Evolutionary conservation across 192 early-diverging fungal species (phyloP), one percentile per base, ranked within the genome.

Genomic region (Lunasporangiospora selenospora): DNA sequence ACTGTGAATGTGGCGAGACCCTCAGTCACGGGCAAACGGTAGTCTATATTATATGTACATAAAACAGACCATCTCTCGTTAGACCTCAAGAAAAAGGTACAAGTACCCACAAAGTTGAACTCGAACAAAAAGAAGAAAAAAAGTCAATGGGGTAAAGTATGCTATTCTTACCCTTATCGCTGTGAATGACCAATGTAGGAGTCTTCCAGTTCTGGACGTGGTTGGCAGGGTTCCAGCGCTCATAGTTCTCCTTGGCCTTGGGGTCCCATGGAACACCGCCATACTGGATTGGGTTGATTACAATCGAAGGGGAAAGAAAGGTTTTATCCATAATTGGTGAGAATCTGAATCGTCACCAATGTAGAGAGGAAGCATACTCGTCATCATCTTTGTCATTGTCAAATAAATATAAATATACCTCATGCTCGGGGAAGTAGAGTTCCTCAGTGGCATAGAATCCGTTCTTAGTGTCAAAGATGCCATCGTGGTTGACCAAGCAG

Each of bases 141-240:
- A 11, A 21, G 24, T 24, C 21, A 13, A 15, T 21, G 7, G 4
- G 2, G 12, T 41, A 2, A 21, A 41, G 23, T 41, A 32, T 6
- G 16, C 33, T 16, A 1, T 5, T 54, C 48, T 62, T 76, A 47
- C 75, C 75, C 50, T 75, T 53, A 59, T 81, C 85, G 51, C 90
- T 89, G 42, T 94, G 93, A 41, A 91, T 86, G 43, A 93, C 83
- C 45, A 94, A 76, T 2, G 90, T 91, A 2, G 93, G 93, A 1
- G 93, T 93, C 33, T 80, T 81, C 85, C 90, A 91, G 43, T 82
- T 80, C n/a, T 81, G 73, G 0, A 89, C 90, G 65, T 80, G 82
- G 40, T 83, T 81, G 63, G 84, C 75, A 26, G 93, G 93, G 59
- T 87, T 89, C 75, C 79, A 89, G 44, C 76, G 75, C 31, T 93